phyloP scores from a whole-genome alignment of 805 yeast genomes.

The Pichia nakasei region DNA sequence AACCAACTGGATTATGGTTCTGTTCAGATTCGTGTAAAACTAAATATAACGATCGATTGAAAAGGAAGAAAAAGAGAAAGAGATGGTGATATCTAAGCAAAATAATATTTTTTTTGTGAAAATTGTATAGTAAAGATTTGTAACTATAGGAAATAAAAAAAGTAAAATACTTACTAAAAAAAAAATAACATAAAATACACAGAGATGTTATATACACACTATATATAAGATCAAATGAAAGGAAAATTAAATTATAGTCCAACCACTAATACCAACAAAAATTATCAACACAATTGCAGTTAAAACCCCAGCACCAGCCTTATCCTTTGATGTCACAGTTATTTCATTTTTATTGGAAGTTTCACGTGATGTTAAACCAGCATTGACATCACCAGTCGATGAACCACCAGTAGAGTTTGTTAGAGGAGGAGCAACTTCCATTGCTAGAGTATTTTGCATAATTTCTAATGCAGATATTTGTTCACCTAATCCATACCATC shows the following conservation, averaged over 20 bases:
- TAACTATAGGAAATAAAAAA: background rate
- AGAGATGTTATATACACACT: background rate
- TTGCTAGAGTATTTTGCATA: conserved; percentile 37
- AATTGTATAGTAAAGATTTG: background rate
- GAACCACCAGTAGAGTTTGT: conserved; percentile 61
- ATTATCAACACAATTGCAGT: conserved; percentile 66
- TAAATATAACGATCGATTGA: conserved; percentile 1
- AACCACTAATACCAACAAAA: conserved; percentile 57
- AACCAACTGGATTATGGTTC: conserved; percentile 85
- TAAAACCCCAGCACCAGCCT: conserved; percentile 83
- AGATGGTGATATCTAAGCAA: too few species aligned
- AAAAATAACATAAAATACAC: background rate
- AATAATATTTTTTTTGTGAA: background rate
- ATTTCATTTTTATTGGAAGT: conserved; percentile 33
- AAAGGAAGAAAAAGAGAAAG: conserved; percentile 13
- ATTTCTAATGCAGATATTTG: conserved; percentile 72
- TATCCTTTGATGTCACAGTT: conserved; percentile 51
- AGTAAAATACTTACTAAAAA: background rate
- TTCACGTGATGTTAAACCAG: conserved; percentile 48
- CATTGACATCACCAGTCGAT: conserved; percentile 48
- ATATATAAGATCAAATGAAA: conserved; percentile 24
- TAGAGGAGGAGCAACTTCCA: conserved; percentile 45
- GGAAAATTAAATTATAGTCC: conserved; percentile 48
- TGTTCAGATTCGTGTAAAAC: conserved; percentile 64
- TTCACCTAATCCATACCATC: conserved; percentile 70